Conservation (phyloP, 78 protist species). For the Dictyostelium capitatum region DNA sequence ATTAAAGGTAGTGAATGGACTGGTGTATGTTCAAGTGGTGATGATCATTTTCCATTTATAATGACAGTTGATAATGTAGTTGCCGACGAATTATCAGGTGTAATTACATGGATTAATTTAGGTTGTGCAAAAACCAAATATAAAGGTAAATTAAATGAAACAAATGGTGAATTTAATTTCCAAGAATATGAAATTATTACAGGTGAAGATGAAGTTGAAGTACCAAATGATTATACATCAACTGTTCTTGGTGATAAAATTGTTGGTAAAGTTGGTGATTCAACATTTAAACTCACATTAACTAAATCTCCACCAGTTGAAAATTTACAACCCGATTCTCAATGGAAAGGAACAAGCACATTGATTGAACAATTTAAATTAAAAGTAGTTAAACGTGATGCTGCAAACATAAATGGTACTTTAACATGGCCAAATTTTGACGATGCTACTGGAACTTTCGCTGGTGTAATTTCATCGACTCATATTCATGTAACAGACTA, state of each 20-base stretch:
- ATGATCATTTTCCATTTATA: conserved; percentile 33
- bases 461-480: not conserved
- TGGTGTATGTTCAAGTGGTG: conserved; percentile 46
- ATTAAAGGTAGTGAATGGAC: conserved; percentile 60
- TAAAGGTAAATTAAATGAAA: conserved; percentile 20
- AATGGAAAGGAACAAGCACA: conserved; percentile 45
- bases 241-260: conserved; percentile 7
- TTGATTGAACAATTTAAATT: conserved; percentile 38
- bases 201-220: conserved; percentile 65
- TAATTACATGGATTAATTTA: conserved; percentile 30
- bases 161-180: conserved; percentile 5
- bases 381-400: conserved; percentile 2
- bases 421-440: conserved; percentile 6
- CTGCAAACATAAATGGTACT: not conserved
- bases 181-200: conserved; percentile 57
- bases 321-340: conserved; percentile 1
- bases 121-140: conserved; percentile 36
- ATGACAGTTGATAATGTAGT: conserved; percentile 32
- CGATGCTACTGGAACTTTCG: not conserved
- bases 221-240: conserved; percentile 32
- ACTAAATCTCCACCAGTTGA: conserved; percentile 68
- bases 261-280: conserved; percentile 15
- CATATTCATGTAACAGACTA: conserved; percentile 4
- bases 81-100: conserved; percentile 3
- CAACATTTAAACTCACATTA: conserved; percentile 32